Conservation (phyloP, 2,329 filamentous ascomycete genomes). For the Aspergillus sp. region DNA sequence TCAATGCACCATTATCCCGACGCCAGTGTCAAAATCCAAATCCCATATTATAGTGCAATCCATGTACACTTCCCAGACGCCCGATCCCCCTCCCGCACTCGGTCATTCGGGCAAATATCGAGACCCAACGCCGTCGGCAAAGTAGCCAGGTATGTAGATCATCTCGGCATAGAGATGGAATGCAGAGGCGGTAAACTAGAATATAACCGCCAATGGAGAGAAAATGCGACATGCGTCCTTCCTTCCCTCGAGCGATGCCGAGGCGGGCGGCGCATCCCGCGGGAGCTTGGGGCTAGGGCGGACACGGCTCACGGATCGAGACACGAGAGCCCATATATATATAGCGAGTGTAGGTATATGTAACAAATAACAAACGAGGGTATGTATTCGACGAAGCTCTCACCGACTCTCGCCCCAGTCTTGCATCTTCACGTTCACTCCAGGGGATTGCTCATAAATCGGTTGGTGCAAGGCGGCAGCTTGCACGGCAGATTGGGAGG, state of each 20-base stretch:
- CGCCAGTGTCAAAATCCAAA: neutral
- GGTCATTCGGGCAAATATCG: slow-evolving; percentile 1
- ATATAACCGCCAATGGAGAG: slow-evolving; percentile 2
- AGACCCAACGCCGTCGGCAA: neutral
- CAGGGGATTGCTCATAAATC: slow-evolving; percentile 25
- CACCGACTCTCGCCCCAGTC: slow-evolving; percentile 34
- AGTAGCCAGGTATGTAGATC: slow-evolving; percentile 20
- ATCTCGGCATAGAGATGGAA: slow-evolving; percentile 22
- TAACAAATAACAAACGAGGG: neutral
- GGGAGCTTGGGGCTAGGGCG: too few relatives aligned
- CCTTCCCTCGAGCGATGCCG: too few relatives aligned
- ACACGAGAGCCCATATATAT: too few relatives aligned
- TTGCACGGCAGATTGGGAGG: slow-evolving; percentile 36
- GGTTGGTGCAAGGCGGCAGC: slow-evolving; percentile 33
- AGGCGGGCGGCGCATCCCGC: too few relatives aligned
- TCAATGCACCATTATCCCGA: neutral
- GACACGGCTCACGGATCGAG: too few relatives aligned
- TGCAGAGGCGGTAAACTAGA: slow-evolving; percentile 12
- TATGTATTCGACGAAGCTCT: slow-evolving; percentile 1
- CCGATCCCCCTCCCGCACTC: slow-evolving; percentile 13
- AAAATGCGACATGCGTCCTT: slow-evolving; percentile 3
- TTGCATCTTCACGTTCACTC: slow-evolving; percentile 36
- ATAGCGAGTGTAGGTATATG: too few relatives aligned
- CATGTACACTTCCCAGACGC: neutral
- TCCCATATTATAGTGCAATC: neutral